Evolutionary conservation across 768 basidiomycete genomes (phyloP).

Genomic region (Mycena rebaudengoi): DNA sequence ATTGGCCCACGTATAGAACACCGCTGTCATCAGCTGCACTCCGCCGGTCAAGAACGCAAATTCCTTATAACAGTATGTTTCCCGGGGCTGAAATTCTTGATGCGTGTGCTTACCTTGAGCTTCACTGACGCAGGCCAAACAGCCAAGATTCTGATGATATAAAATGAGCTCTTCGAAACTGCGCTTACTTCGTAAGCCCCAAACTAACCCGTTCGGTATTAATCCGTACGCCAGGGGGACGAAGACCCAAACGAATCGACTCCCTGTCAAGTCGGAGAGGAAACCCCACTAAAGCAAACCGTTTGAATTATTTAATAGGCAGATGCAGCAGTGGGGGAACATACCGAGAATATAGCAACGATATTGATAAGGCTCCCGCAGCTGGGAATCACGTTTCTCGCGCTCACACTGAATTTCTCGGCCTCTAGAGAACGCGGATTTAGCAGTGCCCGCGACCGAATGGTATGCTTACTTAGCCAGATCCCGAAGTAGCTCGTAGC

Average conservation of each 20-base stretch:
- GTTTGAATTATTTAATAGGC: background rate
- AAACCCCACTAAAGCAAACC: constrained; percentile 28
- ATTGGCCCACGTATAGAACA: constrained; percentile 37
- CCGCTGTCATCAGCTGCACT: constrained; percentile 37
- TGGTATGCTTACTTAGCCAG: constrained; percentile 34
- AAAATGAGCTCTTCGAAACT: constrained; percentile 1
- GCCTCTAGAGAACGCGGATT: constrained; percentile 19
- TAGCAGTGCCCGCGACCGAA: too few species aligned
- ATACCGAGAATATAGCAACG: constrained; percentile 30
- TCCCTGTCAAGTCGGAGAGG: constrained; percentile 33
- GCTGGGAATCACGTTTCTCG: constrained; percentile 35
- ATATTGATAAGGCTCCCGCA: constrained; percentile 32
- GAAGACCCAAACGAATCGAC: constrained; percentile 34
- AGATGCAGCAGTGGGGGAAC: background rate
- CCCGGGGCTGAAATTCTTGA: background rate
- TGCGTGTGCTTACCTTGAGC: constrained; percentile 20
- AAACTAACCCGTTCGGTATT: constrained; percentile 20
- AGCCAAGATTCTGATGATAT: constrained; percentile 28
- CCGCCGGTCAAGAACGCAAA: constrained; percentile 35
- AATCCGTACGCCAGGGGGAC: constrained; percentile 29
- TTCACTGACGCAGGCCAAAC: constrained; percentile 32
- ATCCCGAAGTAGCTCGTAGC: constrained; percentile 33
- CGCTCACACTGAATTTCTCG: constrained; percentile 29
- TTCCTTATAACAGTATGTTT: background rate
- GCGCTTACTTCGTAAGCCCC: background rate